phyloP scores from a whole-genome alignment of 257 asterid species.

The Verbena officinalis region DNA sequence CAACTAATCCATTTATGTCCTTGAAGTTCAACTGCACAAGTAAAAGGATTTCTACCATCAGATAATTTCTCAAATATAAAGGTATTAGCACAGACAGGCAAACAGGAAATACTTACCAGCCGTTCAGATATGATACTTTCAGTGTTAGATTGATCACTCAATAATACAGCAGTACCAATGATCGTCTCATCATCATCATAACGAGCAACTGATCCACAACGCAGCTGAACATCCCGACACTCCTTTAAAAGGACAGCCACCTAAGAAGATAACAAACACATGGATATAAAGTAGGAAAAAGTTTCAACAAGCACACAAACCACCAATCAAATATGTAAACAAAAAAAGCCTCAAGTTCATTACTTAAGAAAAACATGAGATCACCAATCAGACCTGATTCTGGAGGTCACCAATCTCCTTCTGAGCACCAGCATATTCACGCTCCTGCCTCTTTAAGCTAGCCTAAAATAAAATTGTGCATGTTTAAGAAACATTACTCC shows the following conservation, averaged over 20 bases:
- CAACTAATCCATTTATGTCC: slow-evolving; percentile 91
- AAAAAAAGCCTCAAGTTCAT: neutral
- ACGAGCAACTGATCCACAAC: slow-evolving; percentile 66
- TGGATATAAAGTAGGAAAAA: neutral
- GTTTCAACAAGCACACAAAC: neutral
- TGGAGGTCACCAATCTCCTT: slow-evolving; percentile 79
- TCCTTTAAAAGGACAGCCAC: slow-evolving; percentile 87
- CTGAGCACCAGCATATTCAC: slow-evolving; percentile 70
- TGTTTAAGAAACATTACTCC: slow-evolving; percentile 22
- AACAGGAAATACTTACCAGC: slow-evolving; percentile 45
- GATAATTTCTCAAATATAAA: neutral
- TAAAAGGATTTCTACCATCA: slow-evolving; percentile 15
- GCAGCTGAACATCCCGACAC: slow-evolving; percentile 90
- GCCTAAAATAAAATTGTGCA: slow-evolving; percentile 47
- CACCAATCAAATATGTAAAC: neutral
- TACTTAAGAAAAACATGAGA: slow-evolving; percentile 8
- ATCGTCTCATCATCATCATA: slow-evolving; percentile 37
- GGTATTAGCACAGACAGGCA: neutral
- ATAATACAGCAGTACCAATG: slow-evolving; percentile 32
- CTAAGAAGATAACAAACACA: slow-evolving; percentile 38
- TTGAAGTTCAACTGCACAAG: slow-evolving; percentile 73
- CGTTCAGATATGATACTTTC: slow-evolving; percentile 53
- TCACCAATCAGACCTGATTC: slow-evolving; percentile 59
- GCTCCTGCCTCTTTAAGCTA: slow-evolving; percentile 74
- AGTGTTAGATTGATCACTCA: slow-evolving; percentile 39